A percentile compares a stretch with the other conserved stretches of the same genome.
Evolutionary conservation across 768 basidiomycete genomes (phyloP).

Genomic region (Coprinopsis marcescibilis): DNA sequence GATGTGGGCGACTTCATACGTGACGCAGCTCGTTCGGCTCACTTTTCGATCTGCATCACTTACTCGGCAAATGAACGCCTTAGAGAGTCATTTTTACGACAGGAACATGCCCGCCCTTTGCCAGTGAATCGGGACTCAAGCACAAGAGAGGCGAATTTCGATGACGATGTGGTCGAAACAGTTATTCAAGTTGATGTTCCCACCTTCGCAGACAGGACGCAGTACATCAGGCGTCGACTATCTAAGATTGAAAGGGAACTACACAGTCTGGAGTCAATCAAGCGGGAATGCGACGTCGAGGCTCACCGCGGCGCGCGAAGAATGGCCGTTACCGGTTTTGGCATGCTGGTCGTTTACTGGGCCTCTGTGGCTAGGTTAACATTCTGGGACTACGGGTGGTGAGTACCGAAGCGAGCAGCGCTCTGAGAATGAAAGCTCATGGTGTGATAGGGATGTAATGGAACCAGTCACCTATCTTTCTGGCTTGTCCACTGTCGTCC

Average conservation of each 20-base stretch:
- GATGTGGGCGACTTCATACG: slow-evolving; percentile 64
- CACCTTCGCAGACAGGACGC: slow-evolving; percentile 56
- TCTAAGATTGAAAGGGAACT: slow-evolving; percentile 37
- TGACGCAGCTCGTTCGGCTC: slow-evolving; percentile 47
- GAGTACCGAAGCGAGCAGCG: slow-evolving; percentile 10
- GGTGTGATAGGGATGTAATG: slow-evolving; percentile 52
- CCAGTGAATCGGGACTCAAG: slow-evolving; percentile 8
- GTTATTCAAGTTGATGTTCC: slow-evolving; percentile 52
- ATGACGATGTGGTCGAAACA: slow-evolving; percentile 12
- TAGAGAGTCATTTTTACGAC: slow-evolving; percentile 4
- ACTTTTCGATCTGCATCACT: slow-evolving; percentile 45
- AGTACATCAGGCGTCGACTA: slow-evolving; percentile 48
- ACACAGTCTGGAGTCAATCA: slow-evolving; percentile 45
- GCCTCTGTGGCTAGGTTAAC: slow-evolving; percentile 56
- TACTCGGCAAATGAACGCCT: slow-evolving; percentile 16
- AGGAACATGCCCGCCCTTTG: slow-evolving; percentile 6
- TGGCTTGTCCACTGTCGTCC: slow-evolving; percentile 52
- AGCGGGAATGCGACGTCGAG: slow-evolving; percentile 48
- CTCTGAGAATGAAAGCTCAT: neutral
- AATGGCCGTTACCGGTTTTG: slow-evolving; percentile 55
- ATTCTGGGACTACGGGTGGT: slow-evolving; percentile 58
- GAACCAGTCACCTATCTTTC: slow-evolving; percentile 67
- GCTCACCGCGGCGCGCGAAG: slow-evolving; percentile 51
- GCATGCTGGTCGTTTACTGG: slow-evolving; percentile 60
- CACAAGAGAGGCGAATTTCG: slow-evolving; percentile 2